Percentiles rank a stretch among this genome's conserved stretches.
Conservation (phyloP, 2,329 filamentous ascomycete genomes). For the Cladophialophora immunda region DNA sequence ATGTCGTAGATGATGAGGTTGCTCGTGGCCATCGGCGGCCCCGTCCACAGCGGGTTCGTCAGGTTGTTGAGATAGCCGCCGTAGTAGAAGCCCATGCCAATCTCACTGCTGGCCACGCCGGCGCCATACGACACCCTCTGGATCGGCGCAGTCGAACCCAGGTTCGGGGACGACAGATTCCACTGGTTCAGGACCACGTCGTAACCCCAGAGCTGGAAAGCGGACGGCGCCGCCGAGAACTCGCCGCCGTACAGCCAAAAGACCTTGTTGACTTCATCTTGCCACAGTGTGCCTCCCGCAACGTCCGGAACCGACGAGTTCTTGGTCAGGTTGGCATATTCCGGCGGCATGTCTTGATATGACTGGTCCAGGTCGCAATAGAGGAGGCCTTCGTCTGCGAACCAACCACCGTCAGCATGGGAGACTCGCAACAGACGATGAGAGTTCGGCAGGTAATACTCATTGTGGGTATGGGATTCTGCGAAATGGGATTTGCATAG, state of each 20-base stretch:
- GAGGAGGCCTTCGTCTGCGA: conserved; percentile 62
- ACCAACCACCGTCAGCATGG: not conserved
- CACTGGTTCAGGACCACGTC: conserved; percentile 66
- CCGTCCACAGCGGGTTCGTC: conserved; percentile 62
- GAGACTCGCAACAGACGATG: not conserved
- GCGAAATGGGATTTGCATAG: conserved; percentile 61
- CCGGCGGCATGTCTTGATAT: conserved; percentile 57
- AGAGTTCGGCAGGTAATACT: conserved; percentile 58
- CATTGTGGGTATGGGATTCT: conserved; percentile 62
- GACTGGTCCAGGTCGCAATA: conserved; percentile 65
- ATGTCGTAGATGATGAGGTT: conserved; percentile 67
- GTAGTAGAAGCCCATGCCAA: conserved; percentile 63
- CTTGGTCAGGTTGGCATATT: conserved; percentile 67
- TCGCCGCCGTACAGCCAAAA: conserved; percentile 72
- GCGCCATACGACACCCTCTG: conserved; percentile 65
- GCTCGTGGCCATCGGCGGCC: conserved; percentile 58
- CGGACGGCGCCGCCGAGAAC: conserved; percentile 53
- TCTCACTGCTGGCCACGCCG: conserved; percentile 61
- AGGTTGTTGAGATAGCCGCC: conserved; percentile 69
- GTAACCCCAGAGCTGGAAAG: conserved; percentile 64
- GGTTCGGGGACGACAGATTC: conserved; percentile 54
- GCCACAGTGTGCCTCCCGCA: conserved; percentile 63
- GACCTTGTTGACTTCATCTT: conserved; percentile 68
- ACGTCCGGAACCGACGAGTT: conserved; percentile 64
- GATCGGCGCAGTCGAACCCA: conserved; percentile 49